Conservation (phyloP, 2,329 filamentous ascomycete genomes). For the Curvularia hawaiiensis region DNA sequence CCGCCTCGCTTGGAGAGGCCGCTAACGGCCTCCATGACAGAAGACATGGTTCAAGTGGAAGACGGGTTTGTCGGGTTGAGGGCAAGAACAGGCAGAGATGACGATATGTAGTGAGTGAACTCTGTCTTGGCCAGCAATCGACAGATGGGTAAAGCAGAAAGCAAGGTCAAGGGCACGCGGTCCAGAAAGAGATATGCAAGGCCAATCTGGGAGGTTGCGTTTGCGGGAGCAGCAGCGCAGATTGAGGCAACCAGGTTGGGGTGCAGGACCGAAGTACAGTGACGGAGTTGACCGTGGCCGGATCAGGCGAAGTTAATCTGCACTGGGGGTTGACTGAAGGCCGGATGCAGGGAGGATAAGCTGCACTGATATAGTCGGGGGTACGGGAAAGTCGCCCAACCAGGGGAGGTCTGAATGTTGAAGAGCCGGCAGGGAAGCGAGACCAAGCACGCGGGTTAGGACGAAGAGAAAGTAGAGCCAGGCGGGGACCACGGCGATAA, state of each 20-base stretch:
- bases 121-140: constrained; percentile 48
- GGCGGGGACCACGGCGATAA: constrained; percentile 23
- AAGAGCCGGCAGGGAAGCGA: constrained; percentile 34
- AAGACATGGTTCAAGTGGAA: constrained; percentile 33
- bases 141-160: constrained; percentile 36
- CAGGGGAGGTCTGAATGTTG: constrained; percentile 38
- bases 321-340: constrained; percentile 35
- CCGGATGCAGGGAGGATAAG: constrained; percentile 33
- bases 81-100: constrained; percentile 27
- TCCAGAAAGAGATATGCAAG: constrained; percentile 14
- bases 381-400: constrained; percentile 27
- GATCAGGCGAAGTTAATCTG: constrained; percentile 37
- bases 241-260: constrained; percentile 30
- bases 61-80: not conserved
- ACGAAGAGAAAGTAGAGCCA: constrained; percentile 32
- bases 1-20: constrained; percentile 31
- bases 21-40: constrained; percentile 25
- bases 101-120: constrained; percentile 38
- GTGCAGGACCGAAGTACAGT: constrained; percentile 27
- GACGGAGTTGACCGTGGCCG: constrained; percentile 27
- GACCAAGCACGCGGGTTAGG: constrained; percentile 23
- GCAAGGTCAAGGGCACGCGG: constrained; percentile 6
- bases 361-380: constrained; percentile 26
- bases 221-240: not conserved
- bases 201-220: constrained; percentile 9